A percentile compares a stretch with the other conserved stretches of the same genome.
These are phyloP conservation scores for Leucocoprinus sp. DNA, from an alignment of 768 basidiomycete species.

Conservation along the genomic window DNA sequence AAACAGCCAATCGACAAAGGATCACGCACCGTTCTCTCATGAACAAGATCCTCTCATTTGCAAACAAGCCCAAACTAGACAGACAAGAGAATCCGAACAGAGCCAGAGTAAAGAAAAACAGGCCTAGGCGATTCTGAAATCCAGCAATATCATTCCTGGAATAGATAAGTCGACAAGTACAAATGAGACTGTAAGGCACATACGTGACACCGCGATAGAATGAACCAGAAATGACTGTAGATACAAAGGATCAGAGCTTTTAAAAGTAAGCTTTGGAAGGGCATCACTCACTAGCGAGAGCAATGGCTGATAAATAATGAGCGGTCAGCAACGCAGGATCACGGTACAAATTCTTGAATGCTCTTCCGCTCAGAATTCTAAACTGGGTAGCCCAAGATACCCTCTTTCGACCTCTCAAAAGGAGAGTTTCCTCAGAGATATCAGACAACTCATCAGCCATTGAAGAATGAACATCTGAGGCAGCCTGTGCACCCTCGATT, in stretches of 20 bases:
- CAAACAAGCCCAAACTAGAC: slow-evolving; percentile 88
- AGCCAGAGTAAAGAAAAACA: slow-evolving; percentile 97
- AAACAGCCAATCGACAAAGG: neutral
- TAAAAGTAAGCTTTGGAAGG: neutral
- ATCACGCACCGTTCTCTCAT: slow-evolving; percentile 85
- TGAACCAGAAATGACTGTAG: slow-evolving; percentile 79
- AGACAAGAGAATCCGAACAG: slow-evolving; percentile 96
- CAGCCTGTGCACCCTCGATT: slow-evolving; percentile 36
- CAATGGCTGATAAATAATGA: slow-evolving; percentile 82
- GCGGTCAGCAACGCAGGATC: slow-evolving; percentile 88
- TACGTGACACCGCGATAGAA: slow-evolving; percentile 87
- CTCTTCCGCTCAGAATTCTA: slow-evolving; percentile 85
- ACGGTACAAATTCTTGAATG: slow-evolving; percentile 97
- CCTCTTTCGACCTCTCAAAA: slow-evolving; percentile 66
- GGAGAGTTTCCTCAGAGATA: slow-evolving; percentile 55
- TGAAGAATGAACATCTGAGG: slow-evolving; percentile 17
- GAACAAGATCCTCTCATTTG: slow-evolving; percentile 92
- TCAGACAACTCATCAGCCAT: slow-evolving; percentile 48
- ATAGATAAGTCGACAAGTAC: neutral
- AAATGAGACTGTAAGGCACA: slow-evolving; percentile 4
- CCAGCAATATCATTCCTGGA: slow-evolving; percentile 85
- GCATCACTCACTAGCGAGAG: slow-evolving; percentile 63
- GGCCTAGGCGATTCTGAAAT: slow-evolving; percentile 91
- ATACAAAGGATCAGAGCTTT: slow-evolving; percentile 4
- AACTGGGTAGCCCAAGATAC: slow-evolving; percentile 91